Percentiles rank a stretch among this genome's conserved stretches.
Conservation (phyloP, 768 basidiomycete genomes). For the Russula griseocarnosa region DNA sequence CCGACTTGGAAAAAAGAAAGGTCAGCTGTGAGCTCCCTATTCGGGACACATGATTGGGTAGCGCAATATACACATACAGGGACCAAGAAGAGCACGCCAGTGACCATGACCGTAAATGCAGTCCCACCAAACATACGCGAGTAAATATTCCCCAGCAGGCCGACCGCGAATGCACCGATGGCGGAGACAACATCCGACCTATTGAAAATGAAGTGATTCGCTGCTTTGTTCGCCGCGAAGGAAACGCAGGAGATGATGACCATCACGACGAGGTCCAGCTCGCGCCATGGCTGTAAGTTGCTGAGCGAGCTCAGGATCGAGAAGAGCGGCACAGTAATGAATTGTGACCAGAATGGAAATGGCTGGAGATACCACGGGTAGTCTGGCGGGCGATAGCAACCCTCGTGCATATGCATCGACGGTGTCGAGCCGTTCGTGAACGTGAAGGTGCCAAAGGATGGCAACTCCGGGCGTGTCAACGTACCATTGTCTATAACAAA, state of each 20-base stretch:
- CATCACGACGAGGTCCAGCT: constrained; percentile 75
- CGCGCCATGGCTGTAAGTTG: constrained; percentile 73
- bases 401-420: constrained; percentile 49
- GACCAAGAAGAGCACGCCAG: constrained; percentile 81
- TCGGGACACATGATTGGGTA: background rate
- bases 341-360: constrained; percentile 74
- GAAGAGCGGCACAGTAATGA: constrained; percentile 73
- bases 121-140: constrained; percentile 80
- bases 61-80: constrained; percentile 51
- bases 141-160: constrained; percentile 74
- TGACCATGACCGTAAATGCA: constrained; percentile 88
- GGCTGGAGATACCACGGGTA: constrained; percentile 79
- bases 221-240: constrained; percentile 75
- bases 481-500: constrained; percentile 61
- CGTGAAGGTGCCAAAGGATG: constrained; percentile 59
- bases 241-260: constrained; percentile 77
- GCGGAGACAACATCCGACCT: constrained; percentile 81
- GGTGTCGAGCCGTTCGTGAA: constrained; percentile 54
- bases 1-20: constrained; percentile 49
- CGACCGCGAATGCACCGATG: constrained; percentile 80
- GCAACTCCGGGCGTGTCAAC: constrained; percentile 38
- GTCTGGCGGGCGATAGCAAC: constrained; percentile 64
- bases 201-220: constrained; percentile 81
- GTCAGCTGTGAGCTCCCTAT: constrained; percentile 3
- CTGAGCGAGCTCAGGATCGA: constrained; percentile 66